These are phyloP conservation scores for Apophysomyces trapeziformis DNA, from an alignment of 371 early-diverging fungal genomes.

Conservation along the genomic window DNA sequence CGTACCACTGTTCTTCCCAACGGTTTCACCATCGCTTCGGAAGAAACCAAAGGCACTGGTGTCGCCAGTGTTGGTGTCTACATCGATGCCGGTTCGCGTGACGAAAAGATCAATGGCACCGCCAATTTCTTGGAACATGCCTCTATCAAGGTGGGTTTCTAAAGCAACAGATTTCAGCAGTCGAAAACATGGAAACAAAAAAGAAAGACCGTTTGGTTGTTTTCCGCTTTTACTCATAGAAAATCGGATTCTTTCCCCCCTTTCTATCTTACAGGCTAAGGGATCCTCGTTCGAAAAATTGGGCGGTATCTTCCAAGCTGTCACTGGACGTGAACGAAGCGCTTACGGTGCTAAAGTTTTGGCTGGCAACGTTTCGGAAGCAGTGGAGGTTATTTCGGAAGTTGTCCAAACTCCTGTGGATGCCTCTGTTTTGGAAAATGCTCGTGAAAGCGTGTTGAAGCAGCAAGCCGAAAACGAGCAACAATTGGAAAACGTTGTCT, in stretches of 20 bases:
- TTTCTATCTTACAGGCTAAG: constrained; percentile 16
- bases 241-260: no score
- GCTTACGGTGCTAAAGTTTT: constrained; percentile 91
- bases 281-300: constrained; percentile 72
- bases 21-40: constrained; percentile 92
- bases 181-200: not conserved
- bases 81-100: constrained; percentile 93
- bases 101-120: constrained; percentile 90
- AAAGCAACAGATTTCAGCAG: no score
- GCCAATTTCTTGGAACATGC: constrained; percentile 96
- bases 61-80: constrained; percentile 96
- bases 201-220: no score
- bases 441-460: constrained; percentile 86
- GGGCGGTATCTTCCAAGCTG: constrained; percentile 91
- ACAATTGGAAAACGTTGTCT: constrained; percentile 84
- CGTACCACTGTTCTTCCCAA: constrained; percentile 82
- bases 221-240: no score
- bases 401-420: constrained; percentile 84
- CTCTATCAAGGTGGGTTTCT: constrained; percentile 83
- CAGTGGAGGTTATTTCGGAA: constrained; percentile 88
- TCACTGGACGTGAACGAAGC: constrained; percentile 94
- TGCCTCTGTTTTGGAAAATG: constrained; percentile 77
- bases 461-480: constrained; percentile 90
- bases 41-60: constrained; percentile 81
- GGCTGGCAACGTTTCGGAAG: constrained; percentile 71